A percentile compares a stretch with the other conserved stretches of the same genome.
These are phyloP conservation scores for Sugiyamaella xylanicola DNA, from an alignment of 1,139 yeast species.

Conservation along the genomic window DNA sequence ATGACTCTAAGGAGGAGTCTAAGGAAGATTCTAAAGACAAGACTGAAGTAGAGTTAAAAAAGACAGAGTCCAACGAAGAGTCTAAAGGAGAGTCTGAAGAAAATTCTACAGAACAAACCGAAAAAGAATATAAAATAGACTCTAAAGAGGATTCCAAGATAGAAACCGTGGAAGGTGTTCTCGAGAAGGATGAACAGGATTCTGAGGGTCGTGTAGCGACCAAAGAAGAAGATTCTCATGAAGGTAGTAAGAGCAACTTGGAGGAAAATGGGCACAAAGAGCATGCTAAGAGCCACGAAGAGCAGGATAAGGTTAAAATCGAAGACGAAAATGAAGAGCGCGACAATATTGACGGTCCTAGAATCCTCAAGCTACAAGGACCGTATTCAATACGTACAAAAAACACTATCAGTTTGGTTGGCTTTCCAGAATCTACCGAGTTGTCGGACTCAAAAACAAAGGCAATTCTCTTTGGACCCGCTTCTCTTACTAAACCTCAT, in stretches of 20 bases:
- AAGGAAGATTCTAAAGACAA: slow-evolving; percentile 22
- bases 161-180: too few relatives aligned
- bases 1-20: slow-evolving; percentile 6
- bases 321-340: slow-evolving; percentile 4
- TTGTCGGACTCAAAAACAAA: slow-evolving; percentile 45
- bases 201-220: too few relatives aligned
- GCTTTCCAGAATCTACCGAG: slow-evolving; percentile 37
- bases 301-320: slow-evolving; percentile 4
- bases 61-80: slow-evolving; percentile 7
- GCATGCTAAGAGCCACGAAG: slow-evolving; percentile 2
- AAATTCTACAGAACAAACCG: too few relatives aligned
- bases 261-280: slow-evolving; percentile 2
- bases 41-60: slow-evolving; percentile 4
- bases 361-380: slow-evolving; percentile 27
- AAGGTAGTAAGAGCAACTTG: too few relatives aligned
- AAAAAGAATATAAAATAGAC: slow-evolving; percentile 17
- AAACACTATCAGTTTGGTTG: slow-evolving; percentile 35
- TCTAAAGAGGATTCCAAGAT: too few relatives aligned
- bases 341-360: slow-evolving; percentile 5
- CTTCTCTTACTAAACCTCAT: slow-evolving; percentile 42
- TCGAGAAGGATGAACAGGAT: too few relatives aligned
- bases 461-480: slow-evolving; percentile 59
- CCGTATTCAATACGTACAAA: slow-evolving; percentile 32
- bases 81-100: neutral
- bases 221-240: too few relatives aligned